A percentile compares a stretch with the other conserved stretches of the same genome.
Evolutionary conservation across 179 eudicot genomes (phyloP).

Genomic region (Carnegiea gigantea): DNA sequence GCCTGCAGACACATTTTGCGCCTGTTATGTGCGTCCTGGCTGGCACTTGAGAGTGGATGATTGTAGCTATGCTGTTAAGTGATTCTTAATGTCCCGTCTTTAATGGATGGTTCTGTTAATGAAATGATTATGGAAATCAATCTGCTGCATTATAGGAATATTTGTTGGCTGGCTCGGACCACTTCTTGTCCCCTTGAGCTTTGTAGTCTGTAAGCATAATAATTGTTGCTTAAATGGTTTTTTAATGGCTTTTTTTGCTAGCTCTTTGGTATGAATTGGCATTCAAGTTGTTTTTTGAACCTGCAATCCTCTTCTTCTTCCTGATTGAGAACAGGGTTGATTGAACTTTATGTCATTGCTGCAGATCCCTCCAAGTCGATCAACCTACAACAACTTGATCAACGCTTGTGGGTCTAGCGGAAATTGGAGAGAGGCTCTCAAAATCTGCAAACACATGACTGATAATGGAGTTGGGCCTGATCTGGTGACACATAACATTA

Average conservation of each 20-base stretch:
- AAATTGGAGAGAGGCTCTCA: conserved; percentile 95
- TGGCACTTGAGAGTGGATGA: background rate
- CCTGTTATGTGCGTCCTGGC: background rate
- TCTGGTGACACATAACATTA: conserved; percentile 88
- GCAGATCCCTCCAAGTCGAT: conserved; percentile 93
- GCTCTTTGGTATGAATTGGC: background rate
- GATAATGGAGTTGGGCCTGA: conserved; percentile 99
- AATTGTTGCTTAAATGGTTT: background rate
- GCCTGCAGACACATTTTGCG: background rate
- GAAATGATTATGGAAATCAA: background rate
- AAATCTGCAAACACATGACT: conserved; percentile 86
- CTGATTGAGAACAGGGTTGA: conserved; percentile 1
- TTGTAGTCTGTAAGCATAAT: background rate
- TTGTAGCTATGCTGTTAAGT: background rate
- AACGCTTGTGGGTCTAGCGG: conserved; percentile 99
- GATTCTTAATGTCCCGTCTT: background rate
- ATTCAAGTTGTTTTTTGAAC: background rate
- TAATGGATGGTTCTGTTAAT: background rate
- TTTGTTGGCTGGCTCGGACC: background rate
- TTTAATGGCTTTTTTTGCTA: background rate
- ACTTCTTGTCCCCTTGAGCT: background rate
- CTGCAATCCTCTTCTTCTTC: background rate
- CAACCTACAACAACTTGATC: conserved; percentile 89
- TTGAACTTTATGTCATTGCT: conserved; percentile 19
- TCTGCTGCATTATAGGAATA: background rate